These are phyloP conservation scores for Plasmodium blacklocki DNA, from an alignment of 169 alveolate genomes.

Conservation along the genomic window DNA sequence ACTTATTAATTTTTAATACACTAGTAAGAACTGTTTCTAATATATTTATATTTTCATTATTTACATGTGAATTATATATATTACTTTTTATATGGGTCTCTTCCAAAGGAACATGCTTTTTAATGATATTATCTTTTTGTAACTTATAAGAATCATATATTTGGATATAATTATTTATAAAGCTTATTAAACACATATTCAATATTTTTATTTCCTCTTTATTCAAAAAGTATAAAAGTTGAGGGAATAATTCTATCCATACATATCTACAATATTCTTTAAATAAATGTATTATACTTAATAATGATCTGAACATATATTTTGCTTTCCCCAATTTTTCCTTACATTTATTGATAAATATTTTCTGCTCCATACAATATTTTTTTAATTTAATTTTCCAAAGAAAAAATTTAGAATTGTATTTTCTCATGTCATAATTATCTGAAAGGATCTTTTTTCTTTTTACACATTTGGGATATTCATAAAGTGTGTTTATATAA, in stretches of 20 bases:
- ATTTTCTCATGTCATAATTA: neutral
- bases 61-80: conserved; percentile 33
- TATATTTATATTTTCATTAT: conserved; percentile 35
- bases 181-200: conserved; percentile 37
- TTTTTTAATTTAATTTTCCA: conserved; percentile 42
- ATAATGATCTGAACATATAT: conserved; percentile 54
- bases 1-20: conserved; percentile 19
- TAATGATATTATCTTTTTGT: neutral
- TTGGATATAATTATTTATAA: conserved; percentile 43
- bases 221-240: conserved; percentile 23
- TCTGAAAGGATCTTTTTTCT: neutral
- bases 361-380: conserved; percentile 51
- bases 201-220: conserved; percentile 28
- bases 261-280: conserved; percentile 46
- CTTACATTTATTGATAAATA: conserved; percentile 39
- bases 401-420: conserved; percentile 16
- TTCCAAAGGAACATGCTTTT: neutral
- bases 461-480: neutral
- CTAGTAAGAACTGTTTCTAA: conserved; percentile 48
- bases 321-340: conserved; percentile 38
- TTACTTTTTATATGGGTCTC: neutral
- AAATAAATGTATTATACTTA: conserved; percentile 25
- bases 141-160: conserved; percentile 15
- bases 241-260: conserved; percentile 62
- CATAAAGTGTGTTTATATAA: neutral